phyloP scores from a whole-genome alignment of 2,329 filamentous ascomycete species.

The Acrodontium crateriforme region DNA sequence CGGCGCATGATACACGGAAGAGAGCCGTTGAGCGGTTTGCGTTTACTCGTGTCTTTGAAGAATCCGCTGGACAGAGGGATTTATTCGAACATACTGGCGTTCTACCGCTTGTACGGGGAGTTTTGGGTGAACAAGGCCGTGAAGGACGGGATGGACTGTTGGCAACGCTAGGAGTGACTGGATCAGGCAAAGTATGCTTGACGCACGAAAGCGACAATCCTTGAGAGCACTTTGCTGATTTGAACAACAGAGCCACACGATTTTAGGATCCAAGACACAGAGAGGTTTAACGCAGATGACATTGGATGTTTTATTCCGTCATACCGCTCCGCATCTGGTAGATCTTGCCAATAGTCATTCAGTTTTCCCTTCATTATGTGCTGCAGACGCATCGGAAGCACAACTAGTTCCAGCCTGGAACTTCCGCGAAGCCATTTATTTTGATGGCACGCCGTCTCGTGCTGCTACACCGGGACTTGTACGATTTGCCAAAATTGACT shows the following conservation, averaged over 20 bases:
- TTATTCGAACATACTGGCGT: constrained; percentile 72
- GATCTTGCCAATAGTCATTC: constrained; percentile 41
- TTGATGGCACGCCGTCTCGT: constrained; percentile 39
- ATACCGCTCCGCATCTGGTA: constrained; percentile 58
- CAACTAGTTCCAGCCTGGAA: constrained; percentile 57
- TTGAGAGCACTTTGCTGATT: constrained; percentile 3
- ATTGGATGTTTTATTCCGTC: constrained; percentile 78
- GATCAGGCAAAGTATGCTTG: constrained; percentile 71
- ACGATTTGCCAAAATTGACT: too few species aligned
- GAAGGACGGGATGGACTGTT: constrained; percentile 80
- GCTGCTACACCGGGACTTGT: constrained; percentile 26
- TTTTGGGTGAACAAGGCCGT: constrained; percentile 56
- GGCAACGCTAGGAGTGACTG: constrained; percentile 85
- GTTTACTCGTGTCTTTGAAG: constrained; percentile 87
- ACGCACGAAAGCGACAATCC: neutral
- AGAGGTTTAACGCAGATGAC: constrained; percentile 84
- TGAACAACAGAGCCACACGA: constrained; percentile 67
- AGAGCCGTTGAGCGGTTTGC: constrained; percentile 85
- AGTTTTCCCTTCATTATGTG: constrained; percentile 59
- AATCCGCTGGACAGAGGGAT: constrained; percentile 70
- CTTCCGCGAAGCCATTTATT: constrained; percentile 68
- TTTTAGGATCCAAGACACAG: constrained; percentile 74
- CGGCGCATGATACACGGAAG: constrained; percentile 68
- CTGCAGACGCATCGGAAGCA: constrained; percentile 70
- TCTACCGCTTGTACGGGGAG: constrained; percentile 62